Conservation (phyloP, 169 alveolate species). For the Plasmodium ovale region DNA sequence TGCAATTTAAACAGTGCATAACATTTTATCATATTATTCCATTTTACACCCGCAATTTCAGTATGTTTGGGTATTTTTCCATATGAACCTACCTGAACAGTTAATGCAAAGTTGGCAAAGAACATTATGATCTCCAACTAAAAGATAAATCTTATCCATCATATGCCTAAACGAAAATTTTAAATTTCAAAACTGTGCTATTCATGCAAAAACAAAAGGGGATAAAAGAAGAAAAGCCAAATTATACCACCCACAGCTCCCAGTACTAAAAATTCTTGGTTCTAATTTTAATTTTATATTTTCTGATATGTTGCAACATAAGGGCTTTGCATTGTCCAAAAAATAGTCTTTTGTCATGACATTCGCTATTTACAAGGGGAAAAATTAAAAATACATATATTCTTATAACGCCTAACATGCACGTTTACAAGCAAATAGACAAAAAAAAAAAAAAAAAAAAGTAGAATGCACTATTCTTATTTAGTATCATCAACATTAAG, state of each 20-base stretch:
- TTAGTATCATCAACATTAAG: neutral
- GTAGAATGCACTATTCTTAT: neutral
- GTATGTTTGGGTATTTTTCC: constrained; percentile 27
- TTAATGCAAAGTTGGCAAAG: constrained; percentile 84
- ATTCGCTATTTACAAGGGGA: constrained; percentile 62
- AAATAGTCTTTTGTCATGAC: constrained; percentile 81
- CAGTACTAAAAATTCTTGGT: constrained; percentile 83
- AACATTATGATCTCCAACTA: constrained; percentile 80
- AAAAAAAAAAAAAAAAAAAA: neutral
- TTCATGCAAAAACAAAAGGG: neutral
- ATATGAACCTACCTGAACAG: constrained; percentile 79
- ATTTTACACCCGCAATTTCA: too few species aligned
- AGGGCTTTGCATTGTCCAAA: constrained; percentile 76
- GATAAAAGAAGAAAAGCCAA: constrained; percentile 5
- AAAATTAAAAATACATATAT: too few species aligned
- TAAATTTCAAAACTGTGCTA: constrained; percentile 11
- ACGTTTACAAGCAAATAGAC: too few species aligned
- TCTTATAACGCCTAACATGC: too few species aligned
- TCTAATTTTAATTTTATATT: constrained; percentile 76
- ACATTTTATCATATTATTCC: neutral
- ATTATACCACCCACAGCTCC: constrained; percentile 86
- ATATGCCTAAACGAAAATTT: constrained; percentile 73
- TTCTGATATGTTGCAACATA: constrained; percentile 38
- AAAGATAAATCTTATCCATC: constrained; percentile 77
- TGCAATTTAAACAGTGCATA: too few species aligned